Evolutionary conservation across 1,284 basidiomycete genomes (phyloP).

Genomic region (Heterobasidion parviporum): DNA sequence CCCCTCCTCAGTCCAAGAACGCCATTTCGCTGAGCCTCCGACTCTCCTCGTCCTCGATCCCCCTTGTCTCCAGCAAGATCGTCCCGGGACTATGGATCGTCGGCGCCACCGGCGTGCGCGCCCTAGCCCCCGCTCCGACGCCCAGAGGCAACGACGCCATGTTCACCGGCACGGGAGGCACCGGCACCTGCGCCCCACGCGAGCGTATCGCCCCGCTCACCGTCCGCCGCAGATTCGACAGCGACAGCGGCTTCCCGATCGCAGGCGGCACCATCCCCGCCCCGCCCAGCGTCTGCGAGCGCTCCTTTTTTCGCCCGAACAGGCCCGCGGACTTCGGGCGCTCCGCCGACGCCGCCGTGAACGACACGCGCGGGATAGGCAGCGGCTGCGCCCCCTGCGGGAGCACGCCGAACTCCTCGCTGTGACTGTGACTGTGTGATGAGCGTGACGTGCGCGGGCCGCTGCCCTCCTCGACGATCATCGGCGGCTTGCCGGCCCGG

Average conservation of each 20-base stretch:
- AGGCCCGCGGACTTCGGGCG: slow-evolving; percentile 3
- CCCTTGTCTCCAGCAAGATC: slow-evolving; percentile 40
- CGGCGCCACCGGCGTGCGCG: slow-evolving; percentile 32
- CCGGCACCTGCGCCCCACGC: slow-evolving; percentile 11
- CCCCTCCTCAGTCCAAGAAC: slow-evolving; percentile 30
- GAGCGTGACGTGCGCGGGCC: not conserved
- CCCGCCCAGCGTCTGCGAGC: not conserved
- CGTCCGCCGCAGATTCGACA: slow-evolving; percentile 22
- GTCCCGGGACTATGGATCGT: slow-evolving; percentile 49
- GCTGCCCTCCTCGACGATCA: slow-evolving; percentile 5
- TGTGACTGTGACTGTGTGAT: slow-evolving; percentile 2
- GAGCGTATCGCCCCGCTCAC: slow-evolving; percentile 15
- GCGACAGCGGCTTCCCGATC: slow-evolving; percentile 11
- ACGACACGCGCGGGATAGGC: not conserved
- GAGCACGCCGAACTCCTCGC: slow-evolving; percentile 4
- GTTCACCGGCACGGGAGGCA: slow-evolving; percentile 1
- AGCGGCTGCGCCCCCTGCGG: not conserved
- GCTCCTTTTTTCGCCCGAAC: slow-evolving; percentile 4
- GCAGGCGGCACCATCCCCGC: not conserved
- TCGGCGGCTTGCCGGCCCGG: not conserved
- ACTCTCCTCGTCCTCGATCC: slow-evolving; percentile 58
- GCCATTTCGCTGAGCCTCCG: slow-evolving; percentile 61
- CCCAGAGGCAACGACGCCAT: not conserved
- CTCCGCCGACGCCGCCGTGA: not conserved
- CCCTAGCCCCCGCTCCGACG: not conserved